Evolutionary conservation across 331 rosid species (phyloP).

Genomic region (Pyrus hybrid): DNA sequence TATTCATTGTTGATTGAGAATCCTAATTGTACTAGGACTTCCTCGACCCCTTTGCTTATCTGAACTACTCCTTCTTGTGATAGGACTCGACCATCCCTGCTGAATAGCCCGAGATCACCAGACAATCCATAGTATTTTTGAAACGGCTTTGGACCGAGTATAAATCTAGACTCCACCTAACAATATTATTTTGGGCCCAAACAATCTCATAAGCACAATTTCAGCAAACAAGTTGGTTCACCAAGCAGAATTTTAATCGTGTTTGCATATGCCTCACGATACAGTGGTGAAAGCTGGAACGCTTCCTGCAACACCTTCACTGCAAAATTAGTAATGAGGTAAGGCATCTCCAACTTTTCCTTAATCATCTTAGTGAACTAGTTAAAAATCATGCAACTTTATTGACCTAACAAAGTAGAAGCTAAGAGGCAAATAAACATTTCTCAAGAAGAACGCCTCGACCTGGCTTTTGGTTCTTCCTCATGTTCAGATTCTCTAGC

Average conservation of each 20-base stretch:
- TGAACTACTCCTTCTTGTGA: too few relatives aligned
- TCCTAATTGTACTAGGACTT: too few relatives aligned
- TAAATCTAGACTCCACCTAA: too few relatives aligned
- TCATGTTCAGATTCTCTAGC: constrained; percentile 31
- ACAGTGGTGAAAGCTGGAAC: constrained; percentile 36
- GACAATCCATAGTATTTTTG: too few relatives aligned
- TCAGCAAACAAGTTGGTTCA: constrained; percentile 76
- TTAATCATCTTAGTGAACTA: constrained; percentile 1
- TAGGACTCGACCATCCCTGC: too few relatives aligned
- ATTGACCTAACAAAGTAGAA: neutral
- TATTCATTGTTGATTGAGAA: too few relatives aligned
- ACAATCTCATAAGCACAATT: too few relatives aligned
- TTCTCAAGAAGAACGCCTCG: constrained; percentile 10
- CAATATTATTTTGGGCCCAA: too few relatives aligned
- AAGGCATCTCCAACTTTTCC: constrained; percentile 18
- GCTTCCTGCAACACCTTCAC: constrained; percentile 69
- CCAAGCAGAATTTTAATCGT: constrained; percentile 85
- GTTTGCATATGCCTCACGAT: constrained; percentile 63
- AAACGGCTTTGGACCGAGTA: too few relatives aligned
- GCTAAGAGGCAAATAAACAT: neutral
- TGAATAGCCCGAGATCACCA: too few relatives aligned
- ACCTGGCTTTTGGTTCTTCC: constrained; percentile 65
- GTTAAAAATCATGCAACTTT: neutral
- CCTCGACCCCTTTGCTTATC: too few relatives aligned
- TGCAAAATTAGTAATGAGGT: constrained; percentile 41